Percentiles rank a stretch among this genome's conserved stretches.
phyloP scores from a whole-genome alignment of 768 basidiomycete genomes.

The Pholiota microspora region DNA sequence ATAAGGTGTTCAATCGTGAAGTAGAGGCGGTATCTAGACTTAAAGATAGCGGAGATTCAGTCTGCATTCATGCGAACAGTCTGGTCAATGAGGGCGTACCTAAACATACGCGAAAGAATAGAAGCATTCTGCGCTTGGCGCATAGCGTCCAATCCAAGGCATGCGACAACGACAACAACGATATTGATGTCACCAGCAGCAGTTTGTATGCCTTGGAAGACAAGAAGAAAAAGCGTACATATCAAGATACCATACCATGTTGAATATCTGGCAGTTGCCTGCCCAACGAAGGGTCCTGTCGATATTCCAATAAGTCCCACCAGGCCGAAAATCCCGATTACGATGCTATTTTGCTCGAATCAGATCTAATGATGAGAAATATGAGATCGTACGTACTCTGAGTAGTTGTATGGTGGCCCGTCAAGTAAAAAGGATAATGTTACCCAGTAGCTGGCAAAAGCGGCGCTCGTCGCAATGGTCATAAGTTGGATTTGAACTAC shows the following conservation, averaged over 20 bases:
- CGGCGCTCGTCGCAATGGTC: conserved; percentile 58
- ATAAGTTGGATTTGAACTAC: conserved; percentile 67
- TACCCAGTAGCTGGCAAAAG: conserved; percentile 60
- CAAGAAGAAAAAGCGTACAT: conserved; percentile 39
- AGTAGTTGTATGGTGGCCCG: conserved; percentile 71
- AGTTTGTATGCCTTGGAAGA: conserved; percentile 54
- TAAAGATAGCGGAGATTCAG: neutral
- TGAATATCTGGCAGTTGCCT: conserved; percentile 54
- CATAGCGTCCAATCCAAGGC: conserved; percentile 59
- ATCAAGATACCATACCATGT: conserved; percentile 65
- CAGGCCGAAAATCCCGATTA: conserved; percentile 65
- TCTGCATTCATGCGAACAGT: neutral
- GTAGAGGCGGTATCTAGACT: conserved; percentile 33
- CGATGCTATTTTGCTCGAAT: conserved; percentile 18
- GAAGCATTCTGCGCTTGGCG: conserved; percentile 63
- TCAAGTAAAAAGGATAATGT: conserved; percentile 80
- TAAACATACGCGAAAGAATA: conserved; percentile 49
- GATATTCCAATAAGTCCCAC: conserved; percentile 57
- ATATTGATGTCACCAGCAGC: conserved; percentile 58
- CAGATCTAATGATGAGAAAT: neutral
- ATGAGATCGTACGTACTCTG: conserved; percentile 44
- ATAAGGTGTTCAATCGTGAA: conserved; percentile 65
- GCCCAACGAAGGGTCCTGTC: conserved; percentile 58
- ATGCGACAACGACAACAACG: conserved; percentile 56
- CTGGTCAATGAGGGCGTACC: conserved; percentile 22